Percentiles rank a stretch among this genome's conserved stretches.
These are phyloP conservation scores for Puccinia coronata DNA, from an alignment of 1,284 basidiomycete genomes.

Conservation along the genomic window DNA sequence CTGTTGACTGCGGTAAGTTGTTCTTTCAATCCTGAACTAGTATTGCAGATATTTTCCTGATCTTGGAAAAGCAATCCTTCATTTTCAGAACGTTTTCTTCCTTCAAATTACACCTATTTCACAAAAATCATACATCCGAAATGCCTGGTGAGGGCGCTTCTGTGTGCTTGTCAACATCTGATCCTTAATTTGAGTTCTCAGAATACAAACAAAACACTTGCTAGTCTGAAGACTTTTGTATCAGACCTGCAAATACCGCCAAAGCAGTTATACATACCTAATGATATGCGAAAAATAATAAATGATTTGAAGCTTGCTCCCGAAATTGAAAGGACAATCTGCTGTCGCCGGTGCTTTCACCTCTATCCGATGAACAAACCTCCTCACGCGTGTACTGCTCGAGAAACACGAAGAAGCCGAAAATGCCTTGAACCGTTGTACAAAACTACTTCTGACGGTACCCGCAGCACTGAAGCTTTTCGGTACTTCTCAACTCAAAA, in stretches of 20 bases:
- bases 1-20: not conserved
- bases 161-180: conserved; percentile 7
- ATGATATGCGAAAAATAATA: not conserved
- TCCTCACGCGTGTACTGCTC: not conserved
- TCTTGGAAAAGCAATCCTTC: no score
- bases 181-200: not conserved
- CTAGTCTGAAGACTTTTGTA: not conserved
- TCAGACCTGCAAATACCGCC: not conserved
- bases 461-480: not conserved
- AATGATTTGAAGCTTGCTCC: not conserved
- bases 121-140: not conserved
- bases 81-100: not conserved
- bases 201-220: not conserved
- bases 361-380: not conserved
- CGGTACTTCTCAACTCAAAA: conserved; percentile 17
- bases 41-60: no score
- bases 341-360: conserved; percentile 7
- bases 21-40: not conserved
- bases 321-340: conserved; percentile 7
- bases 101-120: not conserved
- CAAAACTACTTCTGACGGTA: not conserved
- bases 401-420: conserved; percentile 1
- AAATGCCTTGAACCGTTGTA: conserved; percentile 16
- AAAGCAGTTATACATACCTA: not conserved
- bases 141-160: not conserved